Evolutionary conservation across 768 basidiomycete genomes (phyloP), one percentile per base, ranked within the genome.

Genomic region (Termitomyces sp.): DNA sequence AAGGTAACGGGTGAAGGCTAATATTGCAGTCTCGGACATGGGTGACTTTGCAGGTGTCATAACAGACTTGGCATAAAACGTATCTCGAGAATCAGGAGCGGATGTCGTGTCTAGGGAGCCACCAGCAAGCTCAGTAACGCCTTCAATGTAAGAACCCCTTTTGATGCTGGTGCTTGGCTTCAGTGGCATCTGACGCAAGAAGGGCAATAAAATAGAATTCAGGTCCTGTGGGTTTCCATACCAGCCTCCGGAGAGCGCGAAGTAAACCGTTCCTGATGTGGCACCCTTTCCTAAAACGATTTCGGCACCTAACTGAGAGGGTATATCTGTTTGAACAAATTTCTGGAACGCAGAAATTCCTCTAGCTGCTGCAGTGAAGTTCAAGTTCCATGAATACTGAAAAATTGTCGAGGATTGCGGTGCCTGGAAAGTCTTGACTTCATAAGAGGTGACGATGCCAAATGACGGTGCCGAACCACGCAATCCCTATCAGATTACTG

Each of bases 301-400:
- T 49, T 75, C 72, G 0, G 64, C 70, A 1, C 73, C 75, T 35
- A 78, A 66, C 52, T 73, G 67, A 14, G 68, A 56, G 2, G 77
- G 71, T 36, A 74, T 70, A 57, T 68, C 61, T 18, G 68, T 64
- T 47, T 69, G 61, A 10, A 68, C 69, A 51, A 72, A 79, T 3
- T 65, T 60, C 53, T 80, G 74, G 61, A 73, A 75, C 1, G 71
- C 63, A 3, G 64, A 60, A 18, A 77, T 64, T 0, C 70, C 72
- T 8, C 67, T 64, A 9, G 73, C 67, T 0, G 76, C 75, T 1
- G 63, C 61, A 0, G 67, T 36, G 3, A 66, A 62, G 40, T 67
- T 61, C 26, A 79, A 60, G 49, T 70, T 64, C 77, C 77, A 81
- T 0, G 56, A 46, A 53, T 78, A 77, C 49, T 68, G 54, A 28